These are phyloP conservation scores for Triangularia setosa DNA, from an alignment of 2,329 filamentous ascomycete species.

Conservation along the genomic window DNA sequence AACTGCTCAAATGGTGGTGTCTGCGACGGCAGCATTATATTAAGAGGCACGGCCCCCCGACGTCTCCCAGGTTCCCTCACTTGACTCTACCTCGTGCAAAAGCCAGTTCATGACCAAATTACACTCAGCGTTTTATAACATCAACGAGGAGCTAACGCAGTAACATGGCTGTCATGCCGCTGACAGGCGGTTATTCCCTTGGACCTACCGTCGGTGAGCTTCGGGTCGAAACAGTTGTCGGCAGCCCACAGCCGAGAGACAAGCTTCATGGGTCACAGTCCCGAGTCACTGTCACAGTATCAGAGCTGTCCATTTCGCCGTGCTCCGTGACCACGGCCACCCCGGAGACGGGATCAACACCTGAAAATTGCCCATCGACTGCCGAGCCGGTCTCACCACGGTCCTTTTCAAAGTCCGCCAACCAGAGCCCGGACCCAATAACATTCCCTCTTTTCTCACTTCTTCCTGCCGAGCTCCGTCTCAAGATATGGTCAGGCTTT, in stretches of 20 bases:
- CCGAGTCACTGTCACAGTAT: conserved; percentile 3
- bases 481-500: conserved; percentile 31
- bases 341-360: not conserved
- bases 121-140: not conserved
- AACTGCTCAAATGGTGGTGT: not conserved
- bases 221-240: not conserved
- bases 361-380: not conserved
- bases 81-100: not conserved
- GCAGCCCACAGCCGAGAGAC: not conserved
- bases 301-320: conserved; percentile 14
- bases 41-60: not conserved
- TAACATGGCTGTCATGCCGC: too few relatives aligned
- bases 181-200: not conserved
- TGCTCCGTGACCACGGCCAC: not conserved
- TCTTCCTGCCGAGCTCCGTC: conserved; percentile 35
- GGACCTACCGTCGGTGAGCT: not conserved
- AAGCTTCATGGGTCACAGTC: not conserved
- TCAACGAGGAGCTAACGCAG: too few relatives aligned
- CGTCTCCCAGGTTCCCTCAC: not conserved
- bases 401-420: not conserved
- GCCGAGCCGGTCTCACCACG: not conserved
- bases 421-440: too few relatives aligned
- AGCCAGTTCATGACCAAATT: too few relatives aligned
- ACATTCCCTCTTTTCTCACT: conserved; percentile 30
- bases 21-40: not conserved